Conservation (phyloP, 345 rosid species). For the Combretum micranthum region DNA sequence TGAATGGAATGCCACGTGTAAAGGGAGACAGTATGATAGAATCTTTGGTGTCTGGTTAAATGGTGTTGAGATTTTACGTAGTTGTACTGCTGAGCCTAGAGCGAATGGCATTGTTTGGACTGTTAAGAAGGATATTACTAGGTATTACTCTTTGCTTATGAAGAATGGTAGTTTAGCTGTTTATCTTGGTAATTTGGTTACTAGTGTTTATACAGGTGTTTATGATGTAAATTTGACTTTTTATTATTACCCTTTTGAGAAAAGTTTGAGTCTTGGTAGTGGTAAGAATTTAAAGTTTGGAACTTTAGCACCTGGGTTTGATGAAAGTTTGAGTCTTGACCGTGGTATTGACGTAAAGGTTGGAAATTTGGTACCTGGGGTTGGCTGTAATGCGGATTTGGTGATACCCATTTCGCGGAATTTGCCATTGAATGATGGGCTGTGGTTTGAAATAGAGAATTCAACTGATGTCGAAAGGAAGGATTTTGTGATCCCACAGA, state of each 20-base stretch:
- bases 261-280: neutral
- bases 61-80: constrained; percentile 85
- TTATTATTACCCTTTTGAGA: constrained; percentile 51
- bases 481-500: constrained; percentile 56
- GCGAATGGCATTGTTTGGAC: constrained; percentile 68
- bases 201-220: constrained; percentile 63
- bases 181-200: constrained; percentile 60
- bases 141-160: constrained; percentile 63
- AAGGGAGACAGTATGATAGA: constrained; percentile 78
- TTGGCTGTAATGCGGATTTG: constrained; percentile 53
- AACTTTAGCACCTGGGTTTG: constrained; percentile 10
- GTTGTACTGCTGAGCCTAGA: constrained; percentile 92
- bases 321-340: neutral
- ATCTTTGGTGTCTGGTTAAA: constrained; percentile 86
- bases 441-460: constrained; percentile 76
- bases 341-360: no score
- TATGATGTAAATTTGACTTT: constrained; percentile 62
- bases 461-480: constrained; percentile 30
- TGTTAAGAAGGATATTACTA: constrained; percentile 69
- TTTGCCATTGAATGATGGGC: constrained; percentile 62
- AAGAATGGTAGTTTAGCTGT: constrained; percentile 55
- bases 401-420: constrained; percentile 68
- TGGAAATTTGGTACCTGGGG: constrained; percentile 15
- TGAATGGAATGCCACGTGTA: constrained; percentile 69
- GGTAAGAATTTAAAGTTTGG: neutral